Evolutionary conservation across 2,329 filamentous ascomycete species (phyloP), one percentile per base, ranked within the genome.

Genomic region (Trichoderma sp.): DNA sequence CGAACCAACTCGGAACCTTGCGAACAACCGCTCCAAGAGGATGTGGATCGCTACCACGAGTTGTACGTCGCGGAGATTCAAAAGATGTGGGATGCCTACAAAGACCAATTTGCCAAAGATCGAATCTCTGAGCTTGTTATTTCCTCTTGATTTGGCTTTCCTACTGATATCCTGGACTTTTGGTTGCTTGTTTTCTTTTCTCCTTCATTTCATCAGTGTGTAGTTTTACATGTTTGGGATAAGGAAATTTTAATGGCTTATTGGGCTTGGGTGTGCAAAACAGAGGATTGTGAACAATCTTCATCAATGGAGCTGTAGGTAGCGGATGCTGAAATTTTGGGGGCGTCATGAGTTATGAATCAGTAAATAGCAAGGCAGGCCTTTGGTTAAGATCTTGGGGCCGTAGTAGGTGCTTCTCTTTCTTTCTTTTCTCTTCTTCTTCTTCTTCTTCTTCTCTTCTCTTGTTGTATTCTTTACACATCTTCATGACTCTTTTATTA

Each of bases 1-100:
- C 83, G 84, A 70, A 90, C 97, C 6, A 81, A 86, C 60, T 84
- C 85, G 70, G 80, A 84, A 22, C 81, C 86, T 50, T 78, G 76
- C n/a, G 71, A 74, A 37, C 87, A 89, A 69, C 91, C 94, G 1
- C 86, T 90, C 27, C 87, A 90, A 69, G 84, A 84, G 8, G 93
- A 97, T 73, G 89, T 98, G 70, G 90, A 97, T 74, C 82, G 90
- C 72, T 83, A 97, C 69, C 95, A 98, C 78, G 84, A 83, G 25
- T 80, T 89, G 72, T 99, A 99, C 78, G 86, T 95, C 1, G 81
- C 85, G 32, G 94, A 94, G 80, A 77, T 95, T 68, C 80, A 88
- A 80, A 85, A 87, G 69, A 80, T 94, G 22, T 95, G 91, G 90
- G 86, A 92, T 61, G 83, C 86, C 39, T 92, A 92, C 84, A 94